A percentile compares a stretch with the other conserved stretches of the same genome.
These are phyloP conservation scores for Colletotrichum paranaense DNA, from an alignment of 2,329 filamentous ascomycete genomes.

Conservation along the genomic window DNA sequence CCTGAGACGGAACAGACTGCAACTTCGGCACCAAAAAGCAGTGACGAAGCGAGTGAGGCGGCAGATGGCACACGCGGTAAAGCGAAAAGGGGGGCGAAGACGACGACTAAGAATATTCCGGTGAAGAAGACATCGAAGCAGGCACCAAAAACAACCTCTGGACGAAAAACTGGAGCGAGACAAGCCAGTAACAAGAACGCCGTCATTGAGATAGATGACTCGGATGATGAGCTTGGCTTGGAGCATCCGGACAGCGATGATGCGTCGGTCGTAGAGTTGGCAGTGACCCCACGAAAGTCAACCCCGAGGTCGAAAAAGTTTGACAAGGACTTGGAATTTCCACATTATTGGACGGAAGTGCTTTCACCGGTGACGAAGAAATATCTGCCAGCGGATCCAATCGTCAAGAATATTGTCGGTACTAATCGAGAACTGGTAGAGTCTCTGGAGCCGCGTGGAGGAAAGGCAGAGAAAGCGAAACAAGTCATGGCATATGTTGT, in stretches of 20 bases:
- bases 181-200: slow-evolving; percentile 10
- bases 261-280: slow-evolving; percentile 68
- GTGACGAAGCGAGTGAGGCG: slow-evolving; percentile 35
- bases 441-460: slow-evolving; percentile 84
- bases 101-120: slow-evolving; percentile 32
- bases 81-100: slow-evolving; percentile 33
- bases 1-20: slow-evolving; percentile 51
- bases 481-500: slow-evolving; percentile 93
- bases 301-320: slow-evolving; percentile 59
- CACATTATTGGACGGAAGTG: slow-evolving; percentile 94
- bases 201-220: slow-evolving; percentile 15
- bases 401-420: slow-evolving; percentile 76
- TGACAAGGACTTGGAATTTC: slow-evolving; percentile 83
- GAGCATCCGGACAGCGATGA: slow-evolving; percentile 67
- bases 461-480: slow-evolving; percentile 84
- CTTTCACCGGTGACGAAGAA: slow-evolving; percentile 84
- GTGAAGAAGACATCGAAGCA: slow-evolving; percentile 14
- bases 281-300: slow-evolving; percentile 54
- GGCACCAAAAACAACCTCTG: slow-evolving; percentile 9
- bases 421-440: slow-evolving; percentile 78
- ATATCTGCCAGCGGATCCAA: slow-evolving; percentile 82
- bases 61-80: not conserved
- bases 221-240: slow-evolving; percentile 30
- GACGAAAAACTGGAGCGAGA: not conserved
- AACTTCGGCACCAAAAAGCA: not conserved